phyloP scores from a whole-genome alignment of 2,329 filamentous ascomycete genomes.

The Pseudovirgaria hyperparasitica region DNA sequence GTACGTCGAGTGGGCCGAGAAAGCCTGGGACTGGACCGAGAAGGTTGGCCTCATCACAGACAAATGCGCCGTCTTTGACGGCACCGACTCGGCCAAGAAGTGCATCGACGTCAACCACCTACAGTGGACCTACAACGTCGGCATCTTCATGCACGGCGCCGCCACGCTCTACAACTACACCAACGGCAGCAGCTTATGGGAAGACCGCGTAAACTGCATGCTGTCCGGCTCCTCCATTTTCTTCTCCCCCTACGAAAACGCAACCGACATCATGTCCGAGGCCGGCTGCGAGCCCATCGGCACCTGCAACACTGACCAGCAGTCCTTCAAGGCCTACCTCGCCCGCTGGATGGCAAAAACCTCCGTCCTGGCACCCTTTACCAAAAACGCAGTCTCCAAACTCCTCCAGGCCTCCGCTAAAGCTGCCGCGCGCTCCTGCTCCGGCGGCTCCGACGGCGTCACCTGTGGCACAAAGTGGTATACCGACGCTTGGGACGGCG shows the following conservation, averaged over 20 bases:
- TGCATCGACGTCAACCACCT: slow-evolving; percentile 40
- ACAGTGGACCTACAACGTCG: slow-evolving; percentile 46
- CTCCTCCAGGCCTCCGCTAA: slow-evolving; percentile 28
- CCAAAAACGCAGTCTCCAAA: slow-evolving; percentile 22
- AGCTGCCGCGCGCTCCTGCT: slow-evolving; percentile 31
- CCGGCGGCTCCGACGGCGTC: slow-evolving; percentile 24
- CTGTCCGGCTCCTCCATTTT: slow-evolving; percentile 37
- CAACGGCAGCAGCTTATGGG: slow-evolving; percentile 38
- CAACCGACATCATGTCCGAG: slow-evolving; percentile 49
- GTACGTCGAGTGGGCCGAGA: slow-evolving; percentile 49
- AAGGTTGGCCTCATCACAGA: slow-evolving; percentile 37
- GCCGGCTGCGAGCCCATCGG: slow-evolving; percentile 49
- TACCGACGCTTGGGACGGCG: slow-evolving; percentile 27
- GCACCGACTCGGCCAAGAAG: slow-evolving; percentile 36
- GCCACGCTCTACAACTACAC: slow-evolving; percentile 44
- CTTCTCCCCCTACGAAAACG: slow-evolving; percentile 41
- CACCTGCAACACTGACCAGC: slow-evolving; percentile 58
- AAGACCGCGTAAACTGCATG: slow-evolving; percentile 44
- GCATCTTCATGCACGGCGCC: slow-evolving; percentile 41
- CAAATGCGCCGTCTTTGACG: slow-evolving; percentile 42
- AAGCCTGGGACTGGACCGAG: slow-evolving; percentile 47
- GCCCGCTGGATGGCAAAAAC: slow-evolving; percentile 47
- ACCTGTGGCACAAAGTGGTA: slow-evolving; percentile 36
- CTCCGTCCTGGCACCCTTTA: slow-evolving; percentile 30
- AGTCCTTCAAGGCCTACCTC: slow-evolving; percentile 65